Percentiles rank a stretch among this genome's conserved stretches.
Evolutionary conservation across 2,329 filamentous ascomycete species (phyloP).

Genomic region (Cladosporium sp.): DNA sequence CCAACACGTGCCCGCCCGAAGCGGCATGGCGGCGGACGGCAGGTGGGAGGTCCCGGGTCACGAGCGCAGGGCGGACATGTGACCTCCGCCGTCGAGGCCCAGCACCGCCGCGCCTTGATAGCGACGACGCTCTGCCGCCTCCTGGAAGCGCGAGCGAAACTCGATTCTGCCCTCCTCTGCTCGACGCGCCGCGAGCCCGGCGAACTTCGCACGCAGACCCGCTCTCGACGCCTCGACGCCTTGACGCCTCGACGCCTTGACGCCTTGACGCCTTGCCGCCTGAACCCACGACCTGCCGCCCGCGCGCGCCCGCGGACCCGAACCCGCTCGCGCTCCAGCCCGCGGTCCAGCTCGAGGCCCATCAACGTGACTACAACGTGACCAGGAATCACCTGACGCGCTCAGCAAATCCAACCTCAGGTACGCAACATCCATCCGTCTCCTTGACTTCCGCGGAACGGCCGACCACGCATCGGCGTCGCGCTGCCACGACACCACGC

Average conservation of each 20-base stretch:
- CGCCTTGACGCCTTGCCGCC: too few species aligned
- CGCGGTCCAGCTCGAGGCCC: neutral
- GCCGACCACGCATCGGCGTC: neutral
- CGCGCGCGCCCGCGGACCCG: neutral
- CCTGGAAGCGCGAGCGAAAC: neutral
- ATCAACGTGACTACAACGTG: conserved; percentile 10
- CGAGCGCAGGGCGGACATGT: neutral
- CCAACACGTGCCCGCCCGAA: neutral
- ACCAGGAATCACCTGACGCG: conserved; percentile 6
- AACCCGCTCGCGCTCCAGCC: neutral
- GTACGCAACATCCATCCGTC: conserved; percentile 1
- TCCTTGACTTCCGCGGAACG: neutral
- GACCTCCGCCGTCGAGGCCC: neutral
- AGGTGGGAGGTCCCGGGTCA: conserved; percentile 2
- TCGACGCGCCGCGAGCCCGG: neutral
- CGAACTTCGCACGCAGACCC: neutral
- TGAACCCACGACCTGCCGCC: neutral
- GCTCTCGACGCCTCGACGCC: neutral
- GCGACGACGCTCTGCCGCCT: neutral
- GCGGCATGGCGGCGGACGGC: conserved; percentile 1
- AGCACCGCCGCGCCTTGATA: conserved; percentile 8
- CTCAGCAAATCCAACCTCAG: conserved; percentile 2
- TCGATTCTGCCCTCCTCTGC: neutral
- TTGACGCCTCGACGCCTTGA: too few species aligned
- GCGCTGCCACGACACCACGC: neutral